Conservation (phyloP, 2,329 filamentous ascomycete species). For the Cercospora brassicicola region DNA sequence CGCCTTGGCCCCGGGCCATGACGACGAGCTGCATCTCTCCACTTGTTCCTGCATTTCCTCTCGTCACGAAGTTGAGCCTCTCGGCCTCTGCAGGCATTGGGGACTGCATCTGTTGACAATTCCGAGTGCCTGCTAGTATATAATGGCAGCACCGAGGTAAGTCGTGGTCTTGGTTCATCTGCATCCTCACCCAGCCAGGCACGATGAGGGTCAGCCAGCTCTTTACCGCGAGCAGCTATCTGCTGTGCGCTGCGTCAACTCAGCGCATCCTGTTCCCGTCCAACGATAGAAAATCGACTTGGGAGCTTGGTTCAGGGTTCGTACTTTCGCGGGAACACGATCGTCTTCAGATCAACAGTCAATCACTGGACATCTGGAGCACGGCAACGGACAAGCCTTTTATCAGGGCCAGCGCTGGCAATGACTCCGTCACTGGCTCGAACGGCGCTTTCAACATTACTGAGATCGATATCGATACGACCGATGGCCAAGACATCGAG, state of each 20-base stretch:
- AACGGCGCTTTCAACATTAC: slow-evolving; percentile 34
- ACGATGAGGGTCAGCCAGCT: slow-evolving; percentile 8
- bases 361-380: slow-evolving; percentile 26
- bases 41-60: slow-evolving; percentile 16
- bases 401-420: slow-evolving; percentile 32
- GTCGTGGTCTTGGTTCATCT: not conserved
- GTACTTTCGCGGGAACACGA: slow-evolving; percentile 12
- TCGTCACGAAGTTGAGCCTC: slow-evolving; percentile 16
- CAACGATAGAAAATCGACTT: slow-evolving; percentile 2
- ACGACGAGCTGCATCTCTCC: slow-evolving; percentile 11
- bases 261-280: slow-evolving; percentile 14
- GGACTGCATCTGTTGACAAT: not conserved
- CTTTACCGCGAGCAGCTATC: slow-evolving; percentile 16
- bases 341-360: slow-evolving; percentile 23
- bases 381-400: slow-evolving; percentile 27
- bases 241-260: slow-evolving; percentile 19
- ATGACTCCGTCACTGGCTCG: slow-evolving; percentile 28
- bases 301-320: slow-evolving; percentile 22
- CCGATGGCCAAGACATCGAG: slow-evolving; percentile 28
- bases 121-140: not conserved
- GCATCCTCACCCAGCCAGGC: not conserved
- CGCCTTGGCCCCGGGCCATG: slow-evolving; percentile 10
- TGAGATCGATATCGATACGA: slow-evolving; percentile 28
- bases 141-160: not conserved
- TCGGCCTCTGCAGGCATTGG: slow-evolving; percentile 7